Conservation (phyloP, 192 early-diverging fungal species). For the Funneliformis geosporum region DNA sequence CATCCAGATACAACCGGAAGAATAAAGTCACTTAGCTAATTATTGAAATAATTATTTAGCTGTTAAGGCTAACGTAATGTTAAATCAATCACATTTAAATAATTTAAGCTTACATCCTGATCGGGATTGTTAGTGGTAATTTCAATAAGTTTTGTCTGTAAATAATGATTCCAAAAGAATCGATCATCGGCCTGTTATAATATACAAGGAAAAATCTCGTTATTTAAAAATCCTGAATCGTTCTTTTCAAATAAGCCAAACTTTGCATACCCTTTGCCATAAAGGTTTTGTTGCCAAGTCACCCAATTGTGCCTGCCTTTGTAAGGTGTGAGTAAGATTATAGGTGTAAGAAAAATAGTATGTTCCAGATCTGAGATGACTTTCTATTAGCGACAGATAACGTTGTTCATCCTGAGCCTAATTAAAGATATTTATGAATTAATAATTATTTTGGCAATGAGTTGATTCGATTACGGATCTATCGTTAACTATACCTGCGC, state of each 20-base stretch:
- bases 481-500: constrained; percentile 43
- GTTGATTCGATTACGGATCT: background rate
- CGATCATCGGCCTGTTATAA: constrained; percentile 78
- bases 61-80: background rate
- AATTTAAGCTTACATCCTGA: constrained; percentile 40
- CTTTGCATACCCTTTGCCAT: constrained; percentile 52
- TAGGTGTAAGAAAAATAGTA: constrained; percentile 85
- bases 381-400: constrained; percentile 52
- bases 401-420: constrained; percentile 51
- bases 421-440: background rate
- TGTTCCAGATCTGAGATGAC: constrained; percentile 47
- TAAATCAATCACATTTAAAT: background rate
- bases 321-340: constrained; percentile 84
- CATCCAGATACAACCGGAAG: constrained; percentile 91
- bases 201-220: constrained; percentile 16
- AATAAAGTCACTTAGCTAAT: constrained; percentile 75
- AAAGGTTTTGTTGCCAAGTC: constrained; percentile 39
- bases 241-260: background rate
- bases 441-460: background rate
- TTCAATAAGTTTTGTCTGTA: constrained; percentile 71
- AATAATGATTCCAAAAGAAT: constrained; percentile 91
- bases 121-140: constrained; percentile 44
- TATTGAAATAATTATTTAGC: background rate
- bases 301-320: constrained; percentile 64
- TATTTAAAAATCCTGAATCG: background rate